Percentiles rank a stretch among this genome's conserved stretches.
Evolutionary conservation across 495 filamentous ascomycete genomes (phyloP).

Genomic region (Talaromyces adpressus): DNA sequence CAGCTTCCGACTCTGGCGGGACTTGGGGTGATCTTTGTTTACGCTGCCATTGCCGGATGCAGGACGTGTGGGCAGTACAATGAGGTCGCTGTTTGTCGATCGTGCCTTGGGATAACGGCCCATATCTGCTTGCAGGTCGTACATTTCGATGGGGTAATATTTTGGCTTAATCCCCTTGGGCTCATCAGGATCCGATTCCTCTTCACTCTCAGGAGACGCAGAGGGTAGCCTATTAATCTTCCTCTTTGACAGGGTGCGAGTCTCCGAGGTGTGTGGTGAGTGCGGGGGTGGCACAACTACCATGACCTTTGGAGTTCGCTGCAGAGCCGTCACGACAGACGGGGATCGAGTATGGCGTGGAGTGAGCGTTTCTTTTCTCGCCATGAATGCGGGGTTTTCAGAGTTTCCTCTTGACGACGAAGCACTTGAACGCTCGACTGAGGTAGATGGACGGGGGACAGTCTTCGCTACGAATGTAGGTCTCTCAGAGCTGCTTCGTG

Average conservation of each 20-base stretch:
- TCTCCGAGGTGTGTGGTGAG: background rate
- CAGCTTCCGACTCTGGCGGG: background rate
- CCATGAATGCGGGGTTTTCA: background rate
- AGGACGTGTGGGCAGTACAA: background rate
- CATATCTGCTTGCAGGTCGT: background rate
- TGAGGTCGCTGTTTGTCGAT: background rate
- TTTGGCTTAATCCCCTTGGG: slow-evolving; percentile 3
- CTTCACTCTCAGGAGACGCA: slow-evolving; percentile 5
- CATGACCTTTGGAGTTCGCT: background rate
- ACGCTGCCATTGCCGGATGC: background rate
- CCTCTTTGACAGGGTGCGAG: background rate
- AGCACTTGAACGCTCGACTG: background rate
- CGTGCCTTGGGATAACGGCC: slow-evolving; percentile 5
- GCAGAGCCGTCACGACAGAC: background rate
- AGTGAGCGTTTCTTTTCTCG: background rate
- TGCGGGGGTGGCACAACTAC: background rate
- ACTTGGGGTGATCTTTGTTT: background rate
- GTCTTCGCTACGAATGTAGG: background rate
- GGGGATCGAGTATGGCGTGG: background rate
- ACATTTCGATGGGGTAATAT: slow-evolving; percentile 5
- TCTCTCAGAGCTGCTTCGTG: background rate
- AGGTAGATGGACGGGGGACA: background rate
- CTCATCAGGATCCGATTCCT: slow-evolving; percentile 6
- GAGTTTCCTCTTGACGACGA: background rate
- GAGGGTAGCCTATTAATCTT: background rate